phyloP scores from a whole-genome alignment of 1,284 basidiomycete genomes.

The Rhodotorula sp. region DNA sequence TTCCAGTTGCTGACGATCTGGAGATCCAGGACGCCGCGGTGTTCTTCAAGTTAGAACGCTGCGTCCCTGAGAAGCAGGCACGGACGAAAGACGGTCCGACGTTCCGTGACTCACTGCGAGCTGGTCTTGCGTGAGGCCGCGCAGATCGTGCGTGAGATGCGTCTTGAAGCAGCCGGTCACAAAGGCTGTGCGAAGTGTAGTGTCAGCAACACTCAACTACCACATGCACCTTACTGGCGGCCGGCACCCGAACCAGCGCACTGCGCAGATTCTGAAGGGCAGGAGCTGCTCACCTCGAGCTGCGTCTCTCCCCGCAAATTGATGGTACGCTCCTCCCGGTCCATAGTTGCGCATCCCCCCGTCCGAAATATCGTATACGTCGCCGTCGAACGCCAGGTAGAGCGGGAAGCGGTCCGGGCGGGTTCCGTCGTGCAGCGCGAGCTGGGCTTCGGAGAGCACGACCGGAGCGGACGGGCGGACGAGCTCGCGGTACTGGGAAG shows the following conservation, averaged over 20 bases:
- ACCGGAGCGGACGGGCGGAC: constrained; percentile 10
- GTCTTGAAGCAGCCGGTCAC: constrained; percentile 85
- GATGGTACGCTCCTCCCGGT: constrained; percentile 78
- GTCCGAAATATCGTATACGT: constrained; percentile 84
- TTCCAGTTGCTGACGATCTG: constrained; percentile 83
- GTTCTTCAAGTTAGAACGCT: too few species aligned
- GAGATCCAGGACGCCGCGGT: too few species aligned
- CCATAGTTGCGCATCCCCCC: constrained; percentile 55
- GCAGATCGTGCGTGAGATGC: constrained; percentile 84
- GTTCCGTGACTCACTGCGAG: constrained; percentile 52
- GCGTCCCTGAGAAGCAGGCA: not conserved
- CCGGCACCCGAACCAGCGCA: too few species aligned
- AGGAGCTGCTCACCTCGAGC: constrained; percentile 55
- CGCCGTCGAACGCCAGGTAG: constrained; percentile 71
- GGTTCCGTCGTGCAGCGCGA: constrained; percentile 73
- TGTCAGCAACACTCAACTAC: too few species aligned
- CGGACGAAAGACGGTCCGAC: too few species aligned
- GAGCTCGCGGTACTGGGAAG: constrained; percentile 10
- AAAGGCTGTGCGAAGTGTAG: constrained; percentile 58
- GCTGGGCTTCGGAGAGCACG: constrained; percentile 62
- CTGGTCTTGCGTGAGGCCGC: constrained; percentile 72
- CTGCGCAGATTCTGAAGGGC: not conserved
- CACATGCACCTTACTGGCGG: not conserved
- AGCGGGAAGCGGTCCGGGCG: constrained; percentile 65
- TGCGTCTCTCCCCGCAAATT: constrained; percentile 83